Base-by-base conservation (phyloP, 345 rosid genomes). In the Aethionema arabicum region DNA sequence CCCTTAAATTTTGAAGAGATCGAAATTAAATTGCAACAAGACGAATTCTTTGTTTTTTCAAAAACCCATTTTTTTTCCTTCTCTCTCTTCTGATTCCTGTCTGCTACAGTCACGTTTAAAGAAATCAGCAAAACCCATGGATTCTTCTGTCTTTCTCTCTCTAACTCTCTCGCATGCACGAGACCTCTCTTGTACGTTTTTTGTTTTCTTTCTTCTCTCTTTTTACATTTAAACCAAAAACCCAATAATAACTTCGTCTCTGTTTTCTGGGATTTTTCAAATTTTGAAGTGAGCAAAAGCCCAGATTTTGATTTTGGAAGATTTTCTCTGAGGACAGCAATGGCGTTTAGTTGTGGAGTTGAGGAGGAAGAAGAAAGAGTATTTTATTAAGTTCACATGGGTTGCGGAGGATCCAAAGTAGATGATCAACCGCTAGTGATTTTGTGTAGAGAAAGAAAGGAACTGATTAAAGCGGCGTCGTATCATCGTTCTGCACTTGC, bases 361-460 rank as follows among this genome's bases (percentile, higher is more conserved):
- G 59, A 30, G 30, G 65, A 50, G 41, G 68, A 67, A n/a, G 7
- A 60, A 72, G 62, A 61, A 65, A 50, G 75, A 72, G 39, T 39
- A 5, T 49, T 27, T 49, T 59, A 38, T 45, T 40, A 15, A 41
- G 47, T 33, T 47, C 54, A 45, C 57, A 90, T 92, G 98, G 98
- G 98, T 74, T 92, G 98, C 70, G 92, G 89, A 73, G 89, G 77
- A 47, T 92, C 98, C 75, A 92, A 92, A 59, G 82, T 79, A 16
- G 98, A 89, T 56, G 84, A 88, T 57, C 77, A 81, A 60, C 78
- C 85, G 38, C 77, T 88, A 21, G 96, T 89, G 61, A 75, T 73
- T 11, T 88, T 85, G 65, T 88, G 98, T 64, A 76, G 84, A 32
- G 87, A 92, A 61, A 81, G 98, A 15, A 88, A 81, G 51, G 78